Conservation (phyloP, 306 rosid species). For the Vigna radiata region DNA sequence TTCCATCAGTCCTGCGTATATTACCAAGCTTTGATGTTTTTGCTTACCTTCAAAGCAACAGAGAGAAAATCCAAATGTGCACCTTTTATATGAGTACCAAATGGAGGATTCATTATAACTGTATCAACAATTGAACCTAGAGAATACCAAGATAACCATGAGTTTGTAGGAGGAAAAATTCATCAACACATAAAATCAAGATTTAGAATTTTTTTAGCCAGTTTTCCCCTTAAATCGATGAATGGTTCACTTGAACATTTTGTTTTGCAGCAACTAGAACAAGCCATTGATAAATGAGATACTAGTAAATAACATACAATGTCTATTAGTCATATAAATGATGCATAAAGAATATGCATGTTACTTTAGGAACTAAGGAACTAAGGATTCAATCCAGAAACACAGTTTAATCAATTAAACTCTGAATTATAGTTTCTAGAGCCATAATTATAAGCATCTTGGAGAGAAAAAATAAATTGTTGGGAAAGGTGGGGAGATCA, state of each 20-base stretch:
- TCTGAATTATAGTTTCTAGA: slow-evolving; percentile 14
- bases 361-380: neutral
- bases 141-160: slow-evolving; percentile 34
- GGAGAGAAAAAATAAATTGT: neutral
- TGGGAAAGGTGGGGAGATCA: too few species aligned
- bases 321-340: slow-evolving; percentile 7
- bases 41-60: slow-evolving; percentile 75
- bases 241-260: neutral
- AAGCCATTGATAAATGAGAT: neutral
- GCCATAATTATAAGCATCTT: neutral
- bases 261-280: slow-evolving; percentile 18
- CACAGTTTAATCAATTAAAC: slow-evolving; percentile 17
- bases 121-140: slow-evolving; percentile 80
- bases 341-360: neutral
- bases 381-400: slow-evolving; percentile 25
- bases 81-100: too few species aligned
- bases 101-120: slow-evolving; percentile 87
- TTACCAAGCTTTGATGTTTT: slow-evolving; percentile 8
- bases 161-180: slow-evolving; percentile 9
- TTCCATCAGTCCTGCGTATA: slow-evolving; percentile 27
- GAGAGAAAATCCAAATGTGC: slow-evolving; percentile 79
- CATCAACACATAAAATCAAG: neutral
- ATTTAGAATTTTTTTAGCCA: slow-evolving; percentile 8
- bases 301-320: slow-evolving; percentile 3
- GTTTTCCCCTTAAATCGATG: slow-evolving; percentile 8